Conservation (phyloP, 768 basidiomycete genomes). For the Hypholoma fasciculare region DNA sequence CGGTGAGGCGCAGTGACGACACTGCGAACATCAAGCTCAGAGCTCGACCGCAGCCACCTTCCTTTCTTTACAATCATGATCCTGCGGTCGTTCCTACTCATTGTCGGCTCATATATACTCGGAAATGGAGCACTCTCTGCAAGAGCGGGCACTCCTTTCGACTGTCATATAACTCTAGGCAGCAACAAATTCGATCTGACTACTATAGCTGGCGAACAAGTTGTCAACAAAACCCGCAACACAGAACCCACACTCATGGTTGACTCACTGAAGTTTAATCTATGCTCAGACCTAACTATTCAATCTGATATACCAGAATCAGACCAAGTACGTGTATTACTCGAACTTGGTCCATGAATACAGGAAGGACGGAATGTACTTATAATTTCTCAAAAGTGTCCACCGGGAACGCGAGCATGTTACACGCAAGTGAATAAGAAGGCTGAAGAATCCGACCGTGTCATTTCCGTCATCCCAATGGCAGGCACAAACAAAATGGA, state of each 20-base stretch:
- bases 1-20: not conserved
- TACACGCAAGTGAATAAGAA: conserved; percentile 69
- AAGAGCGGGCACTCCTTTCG: conserved; percentile 45
- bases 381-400: conserved; percentile 49
- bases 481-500: conserved; percentile 42
- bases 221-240: conserved; percentile 47
- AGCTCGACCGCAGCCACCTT: not conserved
- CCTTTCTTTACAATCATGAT: conserved; percentile 16
- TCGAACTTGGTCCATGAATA: conserved; percentile 2
- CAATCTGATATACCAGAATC: conserved; percentile 44
- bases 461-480: conserved; percentile 77
- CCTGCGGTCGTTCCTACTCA: conserved; percentile 15
- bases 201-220: conserved; percentile 50
- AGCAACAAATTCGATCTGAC: conserved; percentile 61
- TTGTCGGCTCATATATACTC: conserved; percentile 16
- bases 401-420: conserved; percentile 70
- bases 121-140: conserved; percentile 21
- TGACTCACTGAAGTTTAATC: conserved; percentile 63
- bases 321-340: conserved; percentile 64
- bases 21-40: not conserved
- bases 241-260: conserved; percentile 64
- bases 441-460: conserved; percentile 49
- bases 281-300: conserved; percentile 60
- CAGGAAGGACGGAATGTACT: not conserved
- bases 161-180: conserved; percentile 47